Base-by-base conservation (phyloP, 139 green algal genomes). In the Mesotaenium endlicherianum region DNA sequence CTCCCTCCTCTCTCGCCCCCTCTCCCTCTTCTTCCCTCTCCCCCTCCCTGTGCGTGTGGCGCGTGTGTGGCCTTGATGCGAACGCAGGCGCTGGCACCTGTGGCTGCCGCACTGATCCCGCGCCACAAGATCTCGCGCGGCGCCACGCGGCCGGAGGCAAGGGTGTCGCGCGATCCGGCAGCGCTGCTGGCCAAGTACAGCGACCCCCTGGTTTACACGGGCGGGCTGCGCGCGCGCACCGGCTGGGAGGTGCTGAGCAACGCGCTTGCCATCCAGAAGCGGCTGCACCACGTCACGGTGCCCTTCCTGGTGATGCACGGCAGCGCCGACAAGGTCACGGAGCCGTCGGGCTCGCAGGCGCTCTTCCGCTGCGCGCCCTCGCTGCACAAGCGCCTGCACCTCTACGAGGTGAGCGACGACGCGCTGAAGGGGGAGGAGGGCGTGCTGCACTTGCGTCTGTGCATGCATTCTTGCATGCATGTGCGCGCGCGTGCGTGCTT, bases 121-220 rank as follows among this genome's bases (percentile, higher is more conserved):
- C 72, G 17, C 5, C 20, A 38, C 38, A 30, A 60, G 34, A 42
- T 81, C 3, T 34, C 70, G 4, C 34, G 4, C 38, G 74, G 30
- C 17, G 59, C 59, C 59, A 38, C 11, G 11, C 6, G 30, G 17
- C 8, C 31, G 31, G 74, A 71, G 36, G 38, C 38, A 39, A 81
- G 71, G 14, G 43, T 72, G 4, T 81, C 74, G 3, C 41, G 74
- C 3, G 74, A 81, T 39, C 74, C 74, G 4, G 31, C 57, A 2
- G 40, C 74, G 36, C 43, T 81, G 4, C 31, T 55, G 41, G 74
- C 40, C 20, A 81, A 81, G 43, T 81, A 81, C 40, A 17, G 42
- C 8, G 74, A 81, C 43, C 74, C 74, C 20, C 74, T 81, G 30
- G 74, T 81, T 14, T 81, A 81, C 43, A 81, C 74, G 6, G 74